phyloP scores from a whole-genome alignment of 2,329 filamentous ascomycete genomes.

The Pseudogymnoascus verrucosus region DNA sequence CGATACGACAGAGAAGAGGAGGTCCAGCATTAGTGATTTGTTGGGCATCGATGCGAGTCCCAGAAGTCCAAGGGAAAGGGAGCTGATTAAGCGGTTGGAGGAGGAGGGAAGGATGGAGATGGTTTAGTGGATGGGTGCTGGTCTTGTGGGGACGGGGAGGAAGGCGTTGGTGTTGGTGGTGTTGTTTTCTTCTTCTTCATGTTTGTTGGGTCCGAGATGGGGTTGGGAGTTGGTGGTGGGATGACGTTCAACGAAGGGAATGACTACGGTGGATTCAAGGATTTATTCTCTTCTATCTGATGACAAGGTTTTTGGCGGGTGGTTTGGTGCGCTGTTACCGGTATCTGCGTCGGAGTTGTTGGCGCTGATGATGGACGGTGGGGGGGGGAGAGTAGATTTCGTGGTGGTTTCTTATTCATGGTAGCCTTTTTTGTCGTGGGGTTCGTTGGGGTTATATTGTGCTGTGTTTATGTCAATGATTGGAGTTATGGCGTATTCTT shows the following conservation, averaged over 20 bases:
- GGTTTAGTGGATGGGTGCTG: neutral
- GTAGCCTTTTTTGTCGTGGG: neutral
- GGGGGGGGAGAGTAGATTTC: neutral
- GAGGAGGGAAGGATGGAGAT: slow-evolving; percentile 29
- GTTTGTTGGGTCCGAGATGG: neutral
- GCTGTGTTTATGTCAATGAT: slow-evolving; percentile 1
- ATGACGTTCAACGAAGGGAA: neutral
- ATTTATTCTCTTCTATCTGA: neutral
- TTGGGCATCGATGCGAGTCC: slow-evolving; percentile 52
- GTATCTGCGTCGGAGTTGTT: neutral
- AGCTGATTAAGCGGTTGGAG: slow-evolving; percentile 49
- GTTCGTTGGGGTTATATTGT: neutral
- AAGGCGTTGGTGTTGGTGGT: neutral
- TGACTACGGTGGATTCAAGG: neutral
- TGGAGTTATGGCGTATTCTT: neutral
- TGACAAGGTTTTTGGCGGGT: neutral
- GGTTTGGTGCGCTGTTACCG: neutral
- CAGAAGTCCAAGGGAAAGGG: slow-evolving; percentile 48
- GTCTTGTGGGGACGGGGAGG: neutral
- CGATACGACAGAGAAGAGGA: slow-evolving; percentile 19
- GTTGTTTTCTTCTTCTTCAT: neutral
- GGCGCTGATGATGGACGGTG: slow-evolving; percentile 9
- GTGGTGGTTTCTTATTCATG: neutral
- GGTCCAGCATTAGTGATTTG: slow-evolving; percentile 50
- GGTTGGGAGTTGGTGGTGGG: neutral